Conservation (phyloP, 1,284 basidiomycete species). For the Rhodotorula sp. region DNA sequence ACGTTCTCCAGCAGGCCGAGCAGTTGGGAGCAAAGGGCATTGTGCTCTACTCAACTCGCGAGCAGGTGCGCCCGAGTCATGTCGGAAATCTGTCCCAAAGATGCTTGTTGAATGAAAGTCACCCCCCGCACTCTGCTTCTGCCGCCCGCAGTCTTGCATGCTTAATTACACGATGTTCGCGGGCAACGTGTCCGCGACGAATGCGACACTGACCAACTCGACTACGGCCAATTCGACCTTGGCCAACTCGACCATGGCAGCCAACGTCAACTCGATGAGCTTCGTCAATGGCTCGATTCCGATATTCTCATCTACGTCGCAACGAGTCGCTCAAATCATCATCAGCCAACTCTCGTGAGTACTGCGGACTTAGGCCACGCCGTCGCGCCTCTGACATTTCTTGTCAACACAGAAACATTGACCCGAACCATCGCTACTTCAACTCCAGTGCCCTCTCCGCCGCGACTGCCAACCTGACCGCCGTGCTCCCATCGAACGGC, state of each 20-base stretch:
- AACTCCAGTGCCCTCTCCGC: slow-evolving; percentile 22
- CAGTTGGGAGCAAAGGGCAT: slow-evolving; percentile 18
- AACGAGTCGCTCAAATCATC: background rate
- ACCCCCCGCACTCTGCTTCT: too few species aligned
- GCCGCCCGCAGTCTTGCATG: slow-evolving; percentile 5
- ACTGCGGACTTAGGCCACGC: background rate
- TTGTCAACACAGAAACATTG: slow-evolving; percentile 8
- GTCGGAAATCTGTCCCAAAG: too few species aligned
- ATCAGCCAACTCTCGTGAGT: slow-evolving; percentile 15
- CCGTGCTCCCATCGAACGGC: background rate
- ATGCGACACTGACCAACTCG: too few species aligned
- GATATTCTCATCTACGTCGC: slow-evolving; percentile 10
- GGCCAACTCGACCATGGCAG: background rate
- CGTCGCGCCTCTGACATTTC: background rate
- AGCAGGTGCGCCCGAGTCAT: slow-evolving; percentile 6
- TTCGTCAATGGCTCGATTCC: slow-evolving; percentile 8
- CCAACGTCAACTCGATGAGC: background rate
- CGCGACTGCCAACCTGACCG: slow-evolving; percentile 11
- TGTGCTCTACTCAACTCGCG: slow-evolving; percentile 20
- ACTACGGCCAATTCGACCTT: too few species aligned
- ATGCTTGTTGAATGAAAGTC: background rate
- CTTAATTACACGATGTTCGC: background rate
- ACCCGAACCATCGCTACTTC: slow-evolving; percentile 8
- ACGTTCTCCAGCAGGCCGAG: slow-evolving; percentile 15
- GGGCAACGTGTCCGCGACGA: too few species aligned